Conservation (phyloP, 108 stramenopile genomes). For the Discostella pseudostelligera region DNA sequence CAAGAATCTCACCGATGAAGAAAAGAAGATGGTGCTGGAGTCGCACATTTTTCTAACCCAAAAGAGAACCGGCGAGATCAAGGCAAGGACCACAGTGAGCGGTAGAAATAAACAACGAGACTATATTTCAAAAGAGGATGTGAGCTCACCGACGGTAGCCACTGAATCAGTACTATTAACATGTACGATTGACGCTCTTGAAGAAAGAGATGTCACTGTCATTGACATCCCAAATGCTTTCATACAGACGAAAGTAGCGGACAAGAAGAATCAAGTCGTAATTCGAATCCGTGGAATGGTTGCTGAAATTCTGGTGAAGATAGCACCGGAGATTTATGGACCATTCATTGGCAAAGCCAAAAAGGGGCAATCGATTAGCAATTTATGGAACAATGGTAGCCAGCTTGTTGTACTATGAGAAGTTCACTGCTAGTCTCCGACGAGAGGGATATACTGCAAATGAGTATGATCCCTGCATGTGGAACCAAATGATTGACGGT, state of each 20-base stretch:
- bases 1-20: too few species aligned
- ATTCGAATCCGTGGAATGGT: constrained; percentile 22
- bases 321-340: constrained; percentile 30
- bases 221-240: constrained; percentile 14
- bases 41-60: too few species aligned
- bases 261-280: not conserved
- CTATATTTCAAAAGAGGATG: not conserved
- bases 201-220: constrained; percentile 7
- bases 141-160: constrained; percentile 7
- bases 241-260: constrained; percentile 9
- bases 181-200: constrained; percentile 3
- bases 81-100: not conserved
- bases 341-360: constrained; percentile 1
- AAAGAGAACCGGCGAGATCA: not conserved
- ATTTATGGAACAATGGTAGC: not conserved
- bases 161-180: constrained; percentile 14
- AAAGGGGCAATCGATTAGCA: constrained; percentile 1
- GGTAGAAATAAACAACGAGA: constrained; percentile 6
- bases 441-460: constrained; percentile 28
- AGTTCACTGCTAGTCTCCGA: constrained; percentile 12
- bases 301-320: constrained; percentile 12
- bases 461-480: not conserved
- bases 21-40: too few species aligned
- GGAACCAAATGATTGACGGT: not conserved
- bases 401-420: constrained; percentile 6